Base-by-base conservation (phyloP, 768 basidiomycete genomes). In the Suillus fuscotomentosus region DNA sequence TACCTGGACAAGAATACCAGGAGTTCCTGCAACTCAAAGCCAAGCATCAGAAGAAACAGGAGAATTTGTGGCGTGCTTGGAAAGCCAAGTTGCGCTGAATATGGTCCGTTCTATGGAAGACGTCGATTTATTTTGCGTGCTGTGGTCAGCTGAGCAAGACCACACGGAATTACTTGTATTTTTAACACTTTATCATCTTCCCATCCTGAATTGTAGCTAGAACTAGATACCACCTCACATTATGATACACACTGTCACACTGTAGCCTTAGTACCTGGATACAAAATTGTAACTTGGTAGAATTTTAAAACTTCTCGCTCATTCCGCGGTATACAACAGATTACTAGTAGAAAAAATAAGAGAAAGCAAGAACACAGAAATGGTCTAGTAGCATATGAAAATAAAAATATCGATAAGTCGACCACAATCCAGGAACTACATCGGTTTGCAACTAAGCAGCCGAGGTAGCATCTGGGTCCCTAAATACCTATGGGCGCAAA, bases 21-120 rank as follows among this genome's bases (percentile, higher is more conserved):
- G 82, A 89, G 68, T 91, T 84, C 72, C 75, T 81, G 63, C 81
- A 84, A 70, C 74, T 88, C 67, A 83, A 77, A 66, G 77, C 80
- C 57, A 83, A 80, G 63, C 81, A 84, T 63, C 83, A 83, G 71
- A 80, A 83, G 71, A 81, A 82, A 60, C 81, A 86, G 62, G 88
- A 90, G 73, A 82, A 76, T 53, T 74, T 88, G 69, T 91, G 87
- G 86, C 79, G 76, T 61, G 76, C 81, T 36, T 84, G 81, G 83
- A 76, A 72, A 64, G 72, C 75, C 47, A 77, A 66, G 60, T 39
- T 65, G 45, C 69, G 65, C 56, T 75, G 60, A 66, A 22, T 61
- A 20, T 36, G n/a, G 55, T 34, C 13, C 8, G 15, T n/a, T 51
- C 27, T 34, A 53, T 27, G 51, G 34, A 53, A 20, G 2, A 53